Conservation (phyloP, 139 green algal genomes). For the Nannochloris sp. region DNA sequence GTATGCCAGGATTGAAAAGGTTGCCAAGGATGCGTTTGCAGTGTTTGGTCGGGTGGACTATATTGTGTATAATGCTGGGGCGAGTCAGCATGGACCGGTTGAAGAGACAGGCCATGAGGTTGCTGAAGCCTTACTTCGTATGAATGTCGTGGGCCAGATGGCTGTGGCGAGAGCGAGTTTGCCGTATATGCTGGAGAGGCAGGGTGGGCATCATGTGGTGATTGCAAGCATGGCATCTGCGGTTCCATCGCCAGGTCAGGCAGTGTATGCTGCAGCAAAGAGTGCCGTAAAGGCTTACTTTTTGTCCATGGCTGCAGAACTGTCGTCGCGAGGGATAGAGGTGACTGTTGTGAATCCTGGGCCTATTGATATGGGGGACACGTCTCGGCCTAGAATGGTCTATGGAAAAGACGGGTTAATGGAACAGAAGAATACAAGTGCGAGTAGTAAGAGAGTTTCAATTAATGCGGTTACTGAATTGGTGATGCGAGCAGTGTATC, state of each 20-base stretch:
- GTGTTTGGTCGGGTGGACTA: constrained; percentile 61
- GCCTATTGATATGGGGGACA: constrained; percentile 36
- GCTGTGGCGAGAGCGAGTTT: constrained; percentile 56
- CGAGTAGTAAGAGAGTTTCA: constrained; percentile 27
- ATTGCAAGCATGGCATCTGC: constrained; percentile 64
- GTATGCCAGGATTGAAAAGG: constrained; percentile 23
- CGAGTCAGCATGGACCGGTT: constrained; percentile 52
- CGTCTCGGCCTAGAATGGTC: constrained; percentile 31
- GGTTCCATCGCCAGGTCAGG: constrained; percentile 58
- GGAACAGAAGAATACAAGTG: constrained; percentile 11
- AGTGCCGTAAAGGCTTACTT: constrained; percentile 69
- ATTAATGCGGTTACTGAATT: constrained; percentile 40
- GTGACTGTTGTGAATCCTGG: constrained; percentile 74
- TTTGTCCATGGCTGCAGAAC: constrained; percentile 50
- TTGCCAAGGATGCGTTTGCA: constrained; percentile 12
- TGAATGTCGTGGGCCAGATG: constrained; percentile 71
- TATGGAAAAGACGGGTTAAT: constrained; percentile 47
- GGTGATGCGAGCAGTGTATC: constrained; percentile 49
- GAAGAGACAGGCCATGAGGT: constrained; percentile 48
- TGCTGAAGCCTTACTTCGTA: constrained; percentile 45
- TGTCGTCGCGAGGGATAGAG: constrained; percentile 47
- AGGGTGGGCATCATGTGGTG: constrained; percentile 53
- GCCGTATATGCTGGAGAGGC: constrained; percentile 44
- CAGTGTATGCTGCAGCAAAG: constrained; percentile 63
- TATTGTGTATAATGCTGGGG: constrained; percentile 62